Evolutionary conservation across 2,329 filamentous ascomycete species (phyloP).

Genomic region (Trichocomaceae sp.): DNA sequence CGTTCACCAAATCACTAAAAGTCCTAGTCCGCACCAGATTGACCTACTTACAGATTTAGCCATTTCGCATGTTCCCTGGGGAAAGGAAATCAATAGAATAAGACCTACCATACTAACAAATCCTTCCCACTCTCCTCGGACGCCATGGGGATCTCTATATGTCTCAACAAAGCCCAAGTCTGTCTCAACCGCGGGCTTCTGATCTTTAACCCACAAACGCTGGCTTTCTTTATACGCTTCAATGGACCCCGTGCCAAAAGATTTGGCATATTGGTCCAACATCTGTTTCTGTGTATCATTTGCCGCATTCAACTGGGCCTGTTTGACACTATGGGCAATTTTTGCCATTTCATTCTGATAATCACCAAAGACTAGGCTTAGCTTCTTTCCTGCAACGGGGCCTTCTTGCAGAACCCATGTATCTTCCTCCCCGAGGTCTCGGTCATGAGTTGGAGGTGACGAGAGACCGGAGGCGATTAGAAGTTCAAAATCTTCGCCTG

Average conservation of each 20-base stretch:
- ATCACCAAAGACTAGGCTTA: slow-evolving; percentile 69
- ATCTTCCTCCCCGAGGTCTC: slow-evolving; percentile 62
- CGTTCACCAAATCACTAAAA: slow-evolving; percentile 76
- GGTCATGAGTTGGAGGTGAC: slow-evolving; percentile 53
- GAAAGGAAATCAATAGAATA: not conserved
- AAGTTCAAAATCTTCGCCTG: slow-evolving; percentile 61
- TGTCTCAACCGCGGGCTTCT: slow-evolving; percentile 70
- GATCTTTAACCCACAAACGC: slow-evolving; percentile 74
- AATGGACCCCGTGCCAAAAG: slow-evolving; percentile 67
- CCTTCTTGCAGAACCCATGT: slow-evolving; percentile 55
- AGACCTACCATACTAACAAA: slow-evolving; percentile 60
- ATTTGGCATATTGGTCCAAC: slow-evolving; percentile 66
- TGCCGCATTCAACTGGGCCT: slow-evolving; percentile 61
- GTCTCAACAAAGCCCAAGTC: slow-evolving; percentile 83
- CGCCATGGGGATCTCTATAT: slow-evolving; percentile 73
- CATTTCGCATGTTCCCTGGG: slow-evolving; percentile 15
- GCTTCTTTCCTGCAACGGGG: slow-evolving; percentile 57
- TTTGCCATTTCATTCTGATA: slow-evolving; percentile 64
- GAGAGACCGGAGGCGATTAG: slow-evolving; percentile 65
- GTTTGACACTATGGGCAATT: slow-evolving; percentile 59
- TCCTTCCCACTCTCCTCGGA: slow-evolving; percentile 78
- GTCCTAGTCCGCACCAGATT: slow-evolving; percentile 86
- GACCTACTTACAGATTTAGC: slow-evolving; percentile 43
- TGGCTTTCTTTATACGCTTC: slow-evolving; percentile 75
- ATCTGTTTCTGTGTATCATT: slow-evolving; percentile 70